Evolutionary conservation across 78 protist species (phyloP), one percentile per base, ranked within the genome.

Genomic region (Dictyostelium purpureum): DNA sequence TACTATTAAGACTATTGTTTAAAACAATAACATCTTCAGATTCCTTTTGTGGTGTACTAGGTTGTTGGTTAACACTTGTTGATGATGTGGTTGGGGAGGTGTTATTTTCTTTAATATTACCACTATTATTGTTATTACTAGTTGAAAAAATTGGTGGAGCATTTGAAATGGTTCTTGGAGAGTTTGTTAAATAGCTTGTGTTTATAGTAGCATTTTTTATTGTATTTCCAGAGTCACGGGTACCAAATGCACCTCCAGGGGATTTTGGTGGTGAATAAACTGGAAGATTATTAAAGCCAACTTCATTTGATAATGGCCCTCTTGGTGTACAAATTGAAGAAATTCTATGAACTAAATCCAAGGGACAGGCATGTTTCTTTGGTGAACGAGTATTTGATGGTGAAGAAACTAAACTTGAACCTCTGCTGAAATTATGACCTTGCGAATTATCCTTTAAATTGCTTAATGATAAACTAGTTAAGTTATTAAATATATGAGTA

Each of bases 321-420:
- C 66, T 56, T 35, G 81, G 81, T 16, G 61, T 75, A 52, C 81
- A 75, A 33, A 75, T 47, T 28, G 81, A 75, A 24, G 61, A 57
- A 18, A 75, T 75, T 52, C 81, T 75, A 45, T 75, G 47, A 38
- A 75, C 56, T 33, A 75, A 51, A n/a, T 75, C 81, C 24, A 42
- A 18, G 47, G 81, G 81, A 35, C 52, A 75, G 2, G 63, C 37
- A 75, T 51, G 56, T 28, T 51, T n/a, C 28, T 12, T 75, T 0
- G 9, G 35, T 35, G 31, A 38, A 38, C 10, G 10, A 56, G 7
- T 6, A 56, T 18, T 56, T 2, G 76, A 16, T 14, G 76, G 52
- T 38, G 76, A 14, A 18, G 74, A 65, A 35, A 42, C n/a, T 40
- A 69, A 69, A 69, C 52, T 40, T n/a, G 47, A 35, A 69, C 52